Conservation (phyloP, 2,329 filamentous ascomycete genomes). For the Aureobasidium melanogenum region DNA sequence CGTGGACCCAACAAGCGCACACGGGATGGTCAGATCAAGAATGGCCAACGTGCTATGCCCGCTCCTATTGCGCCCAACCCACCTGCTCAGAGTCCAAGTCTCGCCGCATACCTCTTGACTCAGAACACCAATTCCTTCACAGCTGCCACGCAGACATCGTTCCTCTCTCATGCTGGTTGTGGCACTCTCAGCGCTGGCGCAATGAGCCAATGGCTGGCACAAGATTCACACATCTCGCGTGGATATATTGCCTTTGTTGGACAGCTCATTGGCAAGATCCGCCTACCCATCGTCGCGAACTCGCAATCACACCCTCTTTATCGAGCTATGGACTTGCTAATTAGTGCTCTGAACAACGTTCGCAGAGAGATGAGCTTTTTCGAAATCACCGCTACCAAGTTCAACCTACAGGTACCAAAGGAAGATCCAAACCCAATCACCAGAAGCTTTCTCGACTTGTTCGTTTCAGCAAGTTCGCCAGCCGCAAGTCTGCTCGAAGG, state of each 20-base stretch:
- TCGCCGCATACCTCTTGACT: slow-evolving; percentile 50
- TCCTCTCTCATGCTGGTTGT: slow-evolving; percentile 56
- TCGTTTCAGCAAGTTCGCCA: slow-evolving; percentile 47
- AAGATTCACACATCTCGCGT: slow-evolving; percentile 63
- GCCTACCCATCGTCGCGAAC: slow-evolving; percentile 40
- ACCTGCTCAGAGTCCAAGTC: slow-evolving; percentile 31
- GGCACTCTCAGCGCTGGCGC: slow-evolving; percentile 49
- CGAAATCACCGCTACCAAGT: slow-evolving; percentile 52
- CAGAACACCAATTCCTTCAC: slow-evolving; percentile 40
- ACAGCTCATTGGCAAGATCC: slow-evolving; percentile 52
- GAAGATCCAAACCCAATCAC: slow-evolving; percentile 41
- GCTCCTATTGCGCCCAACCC: slow-evolving; percentile 15
- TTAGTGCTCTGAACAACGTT: slow-evolving; percentile 57
- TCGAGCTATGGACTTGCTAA: slow-evolving; percentile 52
- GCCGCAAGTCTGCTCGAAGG: slow-evolving; percentile 54
- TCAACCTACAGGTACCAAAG: slow-evolving; percentile 44
- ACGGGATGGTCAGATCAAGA: slow-evolving; percentile 26
- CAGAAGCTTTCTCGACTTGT: slow-evolving; percentile 47
- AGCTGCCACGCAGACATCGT: slow-evolving; percentile 55
- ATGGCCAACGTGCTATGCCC: slow-evolving; percentile 12
- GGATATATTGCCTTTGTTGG: slow-evolving; percentile 61
- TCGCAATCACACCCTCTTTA: slow-evolving; percentile 42
- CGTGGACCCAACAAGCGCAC: slow-evolving; percentile 32
- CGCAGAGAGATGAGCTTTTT: slow-evolving; percentile 61
- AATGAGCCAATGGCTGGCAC: slow-evolving; percentile 59